Evolutionary conservation across 345 rosid species (phyloP).

Genomic region (Pistacia integerrima): DNA sequence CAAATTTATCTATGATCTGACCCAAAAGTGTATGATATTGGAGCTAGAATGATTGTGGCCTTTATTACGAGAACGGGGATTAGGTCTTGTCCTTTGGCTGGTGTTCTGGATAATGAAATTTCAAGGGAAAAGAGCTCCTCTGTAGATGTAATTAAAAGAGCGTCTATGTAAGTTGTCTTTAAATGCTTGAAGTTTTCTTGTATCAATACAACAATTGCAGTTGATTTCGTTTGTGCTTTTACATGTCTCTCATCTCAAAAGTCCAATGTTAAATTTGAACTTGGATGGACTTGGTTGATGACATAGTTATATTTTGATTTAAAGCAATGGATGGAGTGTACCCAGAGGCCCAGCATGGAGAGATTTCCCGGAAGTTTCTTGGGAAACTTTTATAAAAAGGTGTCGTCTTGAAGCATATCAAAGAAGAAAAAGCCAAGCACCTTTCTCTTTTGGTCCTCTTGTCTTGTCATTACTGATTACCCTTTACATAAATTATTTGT

Average conservation of each 20-base stretch:
- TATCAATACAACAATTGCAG: not conserved
- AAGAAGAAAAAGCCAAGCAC: not conserved
- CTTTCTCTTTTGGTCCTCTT: not conserved
- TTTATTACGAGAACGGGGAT: not conserved
- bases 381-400: too few relatives aligned
- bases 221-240: not conserved
- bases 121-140: constrained; percentile 17
- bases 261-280: too few relatives aligned
- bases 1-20: not conserved
- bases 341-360: not conserved
- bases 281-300: not conserved
- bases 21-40: not conserved
- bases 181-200: constrained; percentile 19
- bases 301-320: not conserved
- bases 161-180: constrained; percentile 5
- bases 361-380: not conserved
- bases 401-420: too few relatives aligned
- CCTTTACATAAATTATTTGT: not conserved
- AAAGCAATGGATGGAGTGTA: not conserved
- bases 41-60: constrained; percentile 3
- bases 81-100: constrained; percentile 3
- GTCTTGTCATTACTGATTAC: not conserved
- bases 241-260: not conserved
- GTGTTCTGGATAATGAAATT: constrained; percentile 15
- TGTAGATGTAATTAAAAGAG: constrained; percentile 37